phyloP scores from a whole-genome alignment of 2,329 filamentous ascomycete genomes.

The Trichoderma atroviride region DNA sequence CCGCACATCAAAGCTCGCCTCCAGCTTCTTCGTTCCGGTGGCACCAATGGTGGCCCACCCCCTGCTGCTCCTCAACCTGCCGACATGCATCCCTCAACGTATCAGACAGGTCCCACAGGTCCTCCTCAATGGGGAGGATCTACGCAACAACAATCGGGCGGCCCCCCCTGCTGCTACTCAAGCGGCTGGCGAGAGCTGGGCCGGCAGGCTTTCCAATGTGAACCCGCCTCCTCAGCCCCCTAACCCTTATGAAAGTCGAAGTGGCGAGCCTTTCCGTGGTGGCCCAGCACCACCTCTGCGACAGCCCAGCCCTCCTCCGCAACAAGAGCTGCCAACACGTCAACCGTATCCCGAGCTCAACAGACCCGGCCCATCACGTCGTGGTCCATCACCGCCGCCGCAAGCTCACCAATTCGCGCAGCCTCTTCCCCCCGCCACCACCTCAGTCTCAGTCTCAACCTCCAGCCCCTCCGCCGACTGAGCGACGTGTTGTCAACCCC shows the following conservation, averaged over 20 bases:
- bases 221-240: constrained; percentile 73
- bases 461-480: constrained; percentile 54
- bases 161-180: constrained; percentile 67
- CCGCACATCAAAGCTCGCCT: constrained; percentile 95
- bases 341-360: constrained; percentile 59
- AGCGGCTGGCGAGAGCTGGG: constrained; percentile 58
- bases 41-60: constrained; percentile 71
- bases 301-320: constrained; percentile 76
- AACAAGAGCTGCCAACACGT: constrained; percentile 64
- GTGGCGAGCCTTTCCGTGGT: constrained; percentile 68
- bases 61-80: constrained; percentile 86
- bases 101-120: constrained; percentile 80
- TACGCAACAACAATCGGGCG: constrained; percentile 57
- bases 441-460: constrained; percentile 48
- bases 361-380: constrained; percentile 44
- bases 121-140: constrained; percentile 90
- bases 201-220: constrained; percentile 74
- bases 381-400: constrained; percentile 58
- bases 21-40: constrained; percentile 82
- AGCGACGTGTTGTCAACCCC: constrained; percentile 62
- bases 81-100: constrained; percentile 93
- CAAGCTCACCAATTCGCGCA: constrained; percentile 50
- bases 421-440: constrained; percentile 57
- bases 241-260: constrained; percentile 77
- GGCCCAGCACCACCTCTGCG: constrained; percentile 68